These are phyloP conservation scores for Lactarius trivialis DNA, from an alignment of 768 basidiomycete genomes.

Conservation along the genomic window DNA sequence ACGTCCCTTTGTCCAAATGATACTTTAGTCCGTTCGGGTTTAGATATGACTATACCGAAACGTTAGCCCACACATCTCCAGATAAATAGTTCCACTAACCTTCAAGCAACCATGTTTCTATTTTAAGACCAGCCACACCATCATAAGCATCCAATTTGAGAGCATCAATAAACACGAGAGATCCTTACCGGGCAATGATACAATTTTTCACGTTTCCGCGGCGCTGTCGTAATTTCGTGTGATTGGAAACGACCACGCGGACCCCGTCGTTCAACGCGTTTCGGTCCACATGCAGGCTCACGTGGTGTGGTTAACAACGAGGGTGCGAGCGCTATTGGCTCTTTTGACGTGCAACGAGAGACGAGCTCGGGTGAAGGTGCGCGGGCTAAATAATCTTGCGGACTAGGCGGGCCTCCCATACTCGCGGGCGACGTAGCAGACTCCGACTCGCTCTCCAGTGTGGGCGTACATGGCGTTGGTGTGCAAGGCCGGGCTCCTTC, in stretches of 20 bases:
- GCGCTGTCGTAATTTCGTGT: conserved; percentile 12
- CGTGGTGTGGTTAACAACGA: conserved; percentile 17
- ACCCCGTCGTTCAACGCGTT: conserved; percentile 19
- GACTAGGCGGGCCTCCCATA: conserved; percentile 12
- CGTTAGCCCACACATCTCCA: conserved; percentile 12
- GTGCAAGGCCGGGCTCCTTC: conserved; percentile 18
- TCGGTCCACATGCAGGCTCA: conserved; percentile 14
- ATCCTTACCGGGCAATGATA: conserved; percentile 22
- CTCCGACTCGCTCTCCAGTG: conserved; percentile 14
- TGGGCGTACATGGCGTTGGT: conserved; percentile 12
- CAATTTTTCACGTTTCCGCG: conserved; percentile 23
- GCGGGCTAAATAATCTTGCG: conserved; percentile 12
- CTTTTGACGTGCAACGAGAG: background rate
- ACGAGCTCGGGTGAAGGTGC: background rate
- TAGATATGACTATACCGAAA: conserved; percentile 42
- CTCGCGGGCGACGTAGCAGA: conserved; percentile 12
- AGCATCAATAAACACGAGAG: background rate
- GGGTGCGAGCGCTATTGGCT: conserved; percentile 20
- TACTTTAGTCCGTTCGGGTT: conserved; percentile 65
- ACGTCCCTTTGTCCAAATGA: conserved; percentile 61
- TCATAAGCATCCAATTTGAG: background rate
- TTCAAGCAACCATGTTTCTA: conserved; percentile 46
- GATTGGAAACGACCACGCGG: conserved; percentile 23
- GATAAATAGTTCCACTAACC: conserved; percentile 28
- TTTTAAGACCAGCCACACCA: conserved; percentile 14